Percentiles rank a stretch among this genome's conserved stretches.
phyloP scores from a whole-genome alignment of 2,329 filamentous ascomycete species.

The Calonectria pteridis region DNA sequence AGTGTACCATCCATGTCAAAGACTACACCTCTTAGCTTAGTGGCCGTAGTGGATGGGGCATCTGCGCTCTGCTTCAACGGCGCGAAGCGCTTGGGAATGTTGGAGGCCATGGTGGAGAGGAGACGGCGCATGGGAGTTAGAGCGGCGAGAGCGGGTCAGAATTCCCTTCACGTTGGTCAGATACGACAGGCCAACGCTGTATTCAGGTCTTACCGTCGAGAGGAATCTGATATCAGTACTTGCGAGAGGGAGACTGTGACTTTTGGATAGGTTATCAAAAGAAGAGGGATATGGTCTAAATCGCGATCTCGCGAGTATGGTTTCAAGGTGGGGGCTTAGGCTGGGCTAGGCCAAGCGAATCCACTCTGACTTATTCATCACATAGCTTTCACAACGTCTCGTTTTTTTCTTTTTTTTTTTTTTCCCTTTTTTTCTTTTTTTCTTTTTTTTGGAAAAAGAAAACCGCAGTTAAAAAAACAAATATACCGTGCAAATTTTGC shows the following conservation, averaged over 20 bases:
- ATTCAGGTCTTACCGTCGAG: background rate
- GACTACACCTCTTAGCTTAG: conserved; percentile 71
- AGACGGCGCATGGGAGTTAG: conserved; percentile 44
- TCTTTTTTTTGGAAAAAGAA: background rate
- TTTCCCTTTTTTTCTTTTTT: too few species aligned
- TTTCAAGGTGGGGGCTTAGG: background rate
- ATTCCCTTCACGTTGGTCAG: background rate
- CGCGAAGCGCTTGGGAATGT: conserved; percentile 63
- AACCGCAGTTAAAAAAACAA: background rate
- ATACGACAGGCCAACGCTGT: background rate
- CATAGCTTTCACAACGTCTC: background rate
- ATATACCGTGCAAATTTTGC: background rate
- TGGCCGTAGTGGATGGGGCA: conserved; percentile 49
- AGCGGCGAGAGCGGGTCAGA: background rate
- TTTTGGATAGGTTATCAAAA: background rate
- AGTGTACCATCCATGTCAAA: conserved; percentile 98
- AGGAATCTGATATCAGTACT: too few species aligned
- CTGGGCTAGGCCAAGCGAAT: background rate
- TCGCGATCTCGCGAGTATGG: background rate
- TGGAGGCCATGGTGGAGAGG: conserved; percentile 57
- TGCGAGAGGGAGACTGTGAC: background rate
- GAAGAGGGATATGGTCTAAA: background rate
- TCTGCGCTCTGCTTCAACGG: conserved; percentile 60
- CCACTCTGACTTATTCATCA: background rate
- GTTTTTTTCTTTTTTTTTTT: too few species aligned